Evolutionary conservation across 345 rosid species (phyloP).

Genomic region (Xanthoceras sorbifolium): DNA sequence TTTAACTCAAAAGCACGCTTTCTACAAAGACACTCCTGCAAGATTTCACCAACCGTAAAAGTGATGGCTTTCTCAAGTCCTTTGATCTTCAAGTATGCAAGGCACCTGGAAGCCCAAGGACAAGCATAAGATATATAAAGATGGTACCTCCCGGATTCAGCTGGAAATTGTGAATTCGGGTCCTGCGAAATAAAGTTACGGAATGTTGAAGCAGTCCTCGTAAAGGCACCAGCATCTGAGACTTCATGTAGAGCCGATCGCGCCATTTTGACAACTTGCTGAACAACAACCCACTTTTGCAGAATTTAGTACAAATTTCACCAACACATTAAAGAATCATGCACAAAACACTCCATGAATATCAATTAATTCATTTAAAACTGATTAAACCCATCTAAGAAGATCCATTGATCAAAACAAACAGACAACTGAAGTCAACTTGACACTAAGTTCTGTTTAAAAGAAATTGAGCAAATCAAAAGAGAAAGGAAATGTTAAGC

Average conservation of each 20-base stretch:
- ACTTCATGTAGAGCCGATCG: conserved; percentile 77
- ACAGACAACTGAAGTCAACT: neutral
- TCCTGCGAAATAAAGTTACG: conserved; percentile 67
- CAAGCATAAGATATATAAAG: conserved; percentile 92
- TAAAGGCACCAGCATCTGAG: conserved; percentile 74
- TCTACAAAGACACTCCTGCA: neutral
- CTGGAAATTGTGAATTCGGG: conserved; percentile 64
- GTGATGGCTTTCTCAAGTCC: conserved; percentile 78
- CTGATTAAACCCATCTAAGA: neutral
- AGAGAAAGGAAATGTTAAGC: no score
- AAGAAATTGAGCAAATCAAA: no score
- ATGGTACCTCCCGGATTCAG: conserved; percentile 91
- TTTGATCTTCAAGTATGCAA: conserved; percentile 78
- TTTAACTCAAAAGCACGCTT: neutral
- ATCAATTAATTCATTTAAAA: neutral
- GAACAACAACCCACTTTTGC: neutral
- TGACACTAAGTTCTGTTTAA: no score
- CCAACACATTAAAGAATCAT: neutral
- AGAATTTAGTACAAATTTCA: neutral
- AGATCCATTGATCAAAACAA: neutral
- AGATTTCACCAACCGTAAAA: conserved; percentile 65
- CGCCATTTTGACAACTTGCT: conserved; percentile 58
- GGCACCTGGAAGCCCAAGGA: conserved; percentile 94
- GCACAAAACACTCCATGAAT: neutral
- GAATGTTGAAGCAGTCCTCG: conserved; percentile 79